Base-by-base conservation (phyloP, 371 early-diverging fungal genomes). In the Mortierella sp. region DNA sequence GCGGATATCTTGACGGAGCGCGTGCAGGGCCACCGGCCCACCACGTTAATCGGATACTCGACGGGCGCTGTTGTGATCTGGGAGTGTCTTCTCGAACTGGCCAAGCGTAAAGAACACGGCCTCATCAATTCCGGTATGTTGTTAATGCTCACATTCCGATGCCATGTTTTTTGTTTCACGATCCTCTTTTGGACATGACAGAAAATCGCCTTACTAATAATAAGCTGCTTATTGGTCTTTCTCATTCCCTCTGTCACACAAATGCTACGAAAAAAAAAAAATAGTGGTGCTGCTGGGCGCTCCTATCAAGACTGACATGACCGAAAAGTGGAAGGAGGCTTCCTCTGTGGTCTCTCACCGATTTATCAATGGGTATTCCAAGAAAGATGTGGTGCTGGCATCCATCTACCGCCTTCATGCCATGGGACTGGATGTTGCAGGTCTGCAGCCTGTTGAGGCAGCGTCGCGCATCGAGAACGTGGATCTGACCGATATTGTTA, bases 41-140 rank as follows among this genome's bases (percentile, higher is more conserved):
- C 97, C 21, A 97, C 96, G 18, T 90, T 99, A 89, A 87, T 93
- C 46, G 99, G 96, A 0, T 98, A 95, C 89, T 98, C 98, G 32
- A 93, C 98, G 49, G 99, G 99, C 5, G 97, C 97, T 10, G 91
- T 97, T 4, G 95, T 97, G 16, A 96, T 99, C 71, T 98, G 96
- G 90, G 93, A 95, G 54, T 96, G 97, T 81, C 89, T 99, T 44
- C 88, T 93, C 65, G 98, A 98, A 78, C 91, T 99, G 11, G 93
- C 96, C 48, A 86, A 90, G 70, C 89, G 92, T 32, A 86, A 89
- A 44, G 80, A 86, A 24, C 70, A 82, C 48, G 93, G 93, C 8
- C 80, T 91, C 5, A 82, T 94, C 51, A 91, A 93, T 77, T 89
- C 91, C 46, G 89, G 89, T 88, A 87, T n/a, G 84, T 32, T 41